A percentile compares a stretch with the other conserved stretches of the same genome.
Evolutionary conservation across 805 yeast genomes (phyloP).

Genomic region (Nakazawaea populi): DNA sequence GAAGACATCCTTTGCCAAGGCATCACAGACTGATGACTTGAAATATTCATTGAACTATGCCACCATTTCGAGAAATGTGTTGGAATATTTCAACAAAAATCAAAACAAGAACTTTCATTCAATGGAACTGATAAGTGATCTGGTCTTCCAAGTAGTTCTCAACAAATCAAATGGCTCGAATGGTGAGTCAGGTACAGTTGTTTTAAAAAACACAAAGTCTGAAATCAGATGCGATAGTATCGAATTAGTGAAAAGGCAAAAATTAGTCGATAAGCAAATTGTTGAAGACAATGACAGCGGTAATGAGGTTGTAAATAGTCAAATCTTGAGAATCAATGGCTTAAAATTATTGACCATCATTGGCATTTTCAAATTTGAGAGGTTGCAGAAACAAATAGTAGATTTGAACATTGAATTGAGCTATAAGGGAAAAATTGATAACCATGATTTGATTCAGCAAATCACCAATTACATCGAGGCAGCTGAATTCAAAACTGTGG

Average conservation of each 20-base stretch:
- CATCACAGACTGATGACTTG: slow-evolving; percentile 80
- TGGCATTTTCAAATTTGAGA: slow-evolving; percentile 90
- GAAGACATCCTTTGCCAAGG: slow-evolving; percentile 60
- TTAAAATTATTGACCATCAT: slow-evolving; percentile 68
- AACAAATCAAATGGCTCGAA: slow-evolving; percentile 4
- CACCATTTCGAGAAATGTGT: slow-evolving; percentile 63
- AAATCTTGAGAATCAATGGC: slow-evolving; percentile 32
- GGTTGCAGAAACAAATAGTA: slow-evolving; percentile 76
- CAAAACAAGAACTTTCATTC: slow-evolving; percentile 34
- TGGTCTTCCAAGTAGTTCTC: slow-evolving; percentile 19
- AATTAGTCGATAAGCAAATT: background rate
- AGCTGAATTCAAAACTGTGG: slow-evolving; percentile 88
- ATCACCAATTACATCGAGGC: slow-evolving; percentile 59
- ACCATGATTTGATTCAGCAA: slow-evolving; percentile 37
- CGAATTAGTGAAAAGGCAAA: slow-evolving; percentile 16
- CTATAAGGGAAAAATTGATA: slow-evolving; percentile 17
- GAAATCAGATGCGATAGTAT: slow-evolving; percentile 52
- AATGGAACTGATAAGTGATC: slow-evolving; percentile 30
- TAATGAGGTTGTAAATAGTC: no score
- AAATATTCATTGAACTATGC: slow-evolving; percentile 86
- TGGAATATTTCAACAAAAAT: slow-evolving; percentile 40
- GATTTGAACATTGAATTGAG: slow-evolving; percentile 48
- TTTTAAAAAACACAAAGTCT: slow-evolving; percentile 43
- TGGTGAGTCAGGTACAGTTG: slow-evolving; percentile 16
- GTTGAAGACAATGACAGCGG: background rate